Base-by-base conservation (phyloP, 345 rosid species). In the Hypericum perforatum region DNA sequence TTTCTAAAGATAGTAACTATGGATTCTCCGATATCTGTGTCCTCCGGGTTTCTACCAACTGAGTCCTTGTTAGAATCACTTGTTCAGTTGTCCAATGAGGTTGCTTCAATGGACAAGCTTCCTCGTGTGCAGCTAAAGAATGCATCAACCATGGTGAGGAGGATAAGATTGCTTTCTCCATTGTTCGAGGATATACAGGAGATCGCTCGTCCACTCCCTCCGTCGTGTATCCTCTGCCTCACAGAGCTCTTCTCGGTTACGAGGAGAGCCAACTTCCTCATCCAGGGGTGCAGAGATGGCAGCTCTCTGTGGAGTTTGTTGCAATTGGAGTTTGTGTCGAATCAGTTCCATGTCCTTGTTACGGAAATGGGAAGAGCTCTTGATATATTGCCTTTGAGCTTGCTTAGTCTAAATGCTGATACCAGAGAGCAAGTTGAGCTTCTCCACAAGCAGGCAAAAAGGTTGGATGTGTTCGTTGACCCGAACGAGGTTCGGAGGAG, bases 361-460 rank as follows among this genome's bases (percentile, higher is more conserved):
- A 83, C 72, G 73, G 86, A 83, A 48, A 80, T 80, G 79, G 84
- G 82, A 2, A 65, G 71, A 22, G 85, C 85, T 11, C 76, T 84
- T 2, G 91, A 84, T 58, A 80, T 84, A 56, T 56, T 84, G 5
- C 86, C 91, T 36, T 51, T 78, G 49, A 84, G 79, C 58, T 54
- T 80, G 78, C 81, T 80, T 39, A 59, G 45, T 44, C 48, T 78
- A 32, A 69, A 57, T 0, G n/a, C 64, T 0, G 91, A 84, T 45
- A 69, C 65, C n/a, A 76, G 63, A 54, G 91, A 84, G 64, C 91
- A 80, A 57, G 75, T 84, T 54, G 86, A 78, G 66, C 79, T 80
- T 45, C 81, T 78, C 39, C 82, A 73, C 73, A 73, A 46, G 76
- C 91, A 84, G 56, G 75, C 71, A 5, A 84, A 73, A 52, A 66